Evolutionary conservation across 2,329 filamentous ascomycete genomes (phyloP).

Genomic region (Alternaria brassicicola): DNA sequence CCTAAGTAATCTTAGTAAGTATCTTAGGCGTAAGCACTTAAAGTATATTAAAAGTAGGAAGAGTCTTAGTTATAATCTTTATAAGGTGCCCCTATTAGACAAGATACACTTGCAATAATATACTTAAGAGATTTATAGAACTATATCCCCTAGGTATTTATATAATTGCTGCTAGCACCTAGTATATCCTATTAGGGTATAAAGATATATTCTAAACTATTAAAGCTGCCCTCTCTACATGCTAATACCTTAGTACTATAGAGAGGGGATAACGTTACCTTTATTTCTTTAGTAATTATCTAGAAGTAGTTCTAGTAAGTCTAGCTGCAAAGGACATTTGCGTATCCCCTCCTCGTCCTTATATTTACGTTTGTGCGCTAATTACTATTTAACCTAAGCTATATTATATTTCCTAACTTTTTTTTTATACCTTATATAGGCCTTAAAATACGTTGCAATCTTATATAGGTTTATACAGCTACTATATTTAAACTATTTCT

Average conservation of each 20-base stretch:
- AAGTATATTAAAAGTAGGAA: conserved; percentile 4
- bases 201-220: background rate
- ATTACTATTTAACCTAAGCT: background rate
- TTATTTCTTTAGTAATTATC: background rate
- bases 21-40: conserved; percentile 21
- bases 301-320: background rate
- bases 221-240: background rate
- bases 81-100: conserved; percentile 1
- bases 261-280: background rate
- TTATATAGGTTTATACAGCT: background rate
- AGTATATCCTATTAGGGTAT: background rate
- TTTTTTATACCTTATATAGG: background rate
- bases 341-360: background rate
- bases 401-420: background rate
- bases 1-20: conserved; percentile 19
- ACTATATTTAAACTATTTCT: background rate
- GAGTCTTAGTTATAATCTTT: conserved; percentile 10
- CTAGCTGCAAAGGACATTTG: background rate
- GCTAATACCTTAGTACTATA: background rate
- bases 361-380: background rate
- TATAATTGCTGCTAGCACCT: conserved; percentile 5
- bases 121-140: conserved; percentile 13
- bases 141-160: background rate
- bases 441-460: background rate
- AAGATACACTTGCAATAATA: conserved; percentile 14